Evolutionary conservation across 2,329 filamentous ascomycete species (phyloP).

Genomic region (Lachnellula arida): DNA sequence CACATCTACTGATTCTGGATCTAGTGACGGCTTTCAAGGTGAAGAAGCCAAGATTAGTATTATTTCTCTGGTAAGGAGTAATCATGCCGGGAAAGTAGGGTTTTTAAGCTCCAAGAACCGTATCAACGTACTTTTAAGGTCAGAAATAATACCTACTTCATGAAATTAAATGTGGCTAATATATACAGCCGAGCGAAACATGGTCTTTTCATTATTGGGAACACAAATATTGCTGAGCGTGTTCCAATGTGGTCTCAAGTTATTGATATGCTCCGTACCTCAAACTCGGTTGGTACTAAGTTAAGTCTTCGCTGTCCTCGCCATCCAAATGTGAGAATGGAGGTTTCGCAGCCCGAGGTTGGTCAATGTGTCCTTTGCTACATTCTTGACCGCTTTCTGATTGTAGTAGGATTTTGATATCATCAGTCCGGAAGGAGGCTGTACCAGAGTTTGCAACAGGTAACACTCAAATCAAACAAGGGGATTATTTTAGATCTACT

Average conservation of each 20-base stretch:
- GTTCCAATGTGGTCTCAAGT: conserved; percentile 62
- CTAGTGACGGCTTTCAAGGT: conserved; percentile 67
- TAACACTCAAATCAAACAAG: no score
- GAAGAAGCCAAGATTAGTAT: conserved; percentile 67
- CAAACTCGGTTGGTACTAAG: conserved; percentile 42
- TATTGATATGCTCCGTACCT: conserved; percentile 43
- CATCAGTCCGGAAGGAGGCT: no score
- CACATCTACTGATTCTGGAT: conserved; percentile 42
- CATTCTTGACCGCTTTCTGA: no score
- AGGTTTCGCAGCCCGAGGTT: conserved; percentile 9
- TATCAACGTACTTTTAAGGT: conserved; percentile 67
- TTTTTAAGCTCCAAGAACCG: conserved; percentile 63
- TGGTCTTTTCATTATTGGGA: conserved; percentile 68
- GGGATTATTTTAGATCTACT: no score
- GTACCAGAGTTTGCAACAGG: no score
- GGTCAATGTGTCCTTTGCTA: no score
- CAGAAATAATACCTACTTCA: no score
- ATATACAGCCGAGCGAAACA: conserved; percentile 61
- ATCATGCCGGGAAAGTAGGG: conserved; percentile 51
- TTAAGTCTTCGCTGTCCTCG: conserved; percentile 58
- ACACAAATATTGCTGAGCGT: conserved; percentile 50
- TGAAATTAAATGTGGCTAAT: no score
- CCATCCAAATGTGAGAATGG: conserved; percentile 44
- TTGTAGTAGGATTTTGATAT: no score
- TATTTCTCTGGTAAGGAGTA: conserved; percentile 67